Base-by-base conservation (phyloP, 1,139 yeast species). In the Blastobotrys proliferans region DNA sequence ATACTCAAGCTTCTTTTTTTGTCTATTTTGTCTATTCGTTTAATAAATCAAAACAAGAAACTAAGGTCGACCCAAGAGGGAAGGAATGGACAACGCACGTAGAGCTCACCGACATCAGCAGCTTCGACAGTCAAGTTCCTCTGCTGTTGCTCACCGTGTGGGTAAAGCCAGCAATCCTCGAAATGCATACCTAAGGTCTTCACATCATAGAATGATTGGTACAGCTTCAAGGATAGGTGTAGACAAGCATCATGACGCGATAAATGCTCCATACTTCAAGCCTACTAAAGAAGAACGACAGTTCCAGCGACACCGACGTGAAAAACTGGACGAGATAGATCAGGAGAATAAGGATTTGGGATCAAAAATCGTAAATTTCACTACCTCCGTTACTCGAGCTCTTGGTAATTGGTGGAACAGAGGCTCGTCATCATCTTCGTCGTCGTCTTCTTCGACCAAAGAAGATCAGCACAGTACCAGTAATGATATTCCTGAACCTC, bases 361-460 rank as follows among this genome's bases (percentile, higher is more conserved):
- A 11, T 36, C 38, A 8, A 25, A 31, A 24, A n/a, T 41, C 3
- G 10, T 26, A 2, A n/a, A 13, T 3, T 16, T 36, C 8, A 31
- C 41, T 6, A 32, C 25, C 9, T 21, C 34, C 9, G 21, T 36
- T n/a, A 30, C 40, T 9, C 36, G 32, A 28, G 28, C 37, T 11
- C 17, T 41, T 2, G 40, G 44, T 10, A 41, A 30, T 27, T 40
- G 43, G 43, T 35, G 43, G 38, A 34, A n/a, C n/a, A n/a, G n/a
- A n/a, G n/a, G n/a, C n/a, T n/a, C n/a, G n/a, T n/a, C n/a, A n/a
- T n/a, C n/a, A n/a, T n/a, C n/a, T n/a, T n/a, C n/a, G n/a, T n/a
- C n/a, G n/a, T n/a, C n/a, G 6, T 16, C 24, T 11, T 24, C 22
- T 3, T 8, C 32, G 25, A 13, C 16, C 29, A 30, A 22, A 21